phyloP scores from a whole-genome alignment of 2,329 filamentous ascomycete genomes.

The Lachnellula arida region DNA sequence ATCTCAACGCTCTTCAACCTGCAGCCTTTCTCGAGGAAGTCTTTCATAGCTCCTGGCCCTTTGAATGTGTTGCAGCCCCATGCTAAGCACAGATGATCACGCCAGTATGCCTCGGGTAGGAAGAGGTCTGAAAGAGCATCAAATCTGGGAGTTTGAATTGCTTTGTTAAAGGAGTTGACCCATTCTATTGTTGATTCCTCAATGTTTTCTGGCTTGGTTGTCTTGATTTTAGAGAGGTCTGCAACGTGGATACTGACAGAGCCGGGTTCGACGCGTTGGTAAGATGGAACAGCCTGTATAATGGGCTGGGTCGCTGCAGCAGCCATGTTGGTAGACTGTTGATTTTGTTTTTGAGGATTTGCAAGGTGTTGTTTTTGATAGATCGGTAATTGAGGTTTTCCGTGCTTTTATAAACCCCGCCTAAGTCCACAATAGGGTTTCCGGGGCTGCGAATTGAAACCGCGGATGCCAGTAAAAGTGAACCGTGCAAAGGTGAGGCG shows the following conservation, averaged over 20 bases:
- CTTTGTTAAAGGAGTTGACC: constrained; percentile 33
- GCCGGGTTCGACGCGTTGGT: constrained; percentile 44
- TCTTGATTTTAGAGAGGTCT: constrained; percentile 36
- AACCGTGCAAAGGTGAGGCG: too few species aligned
- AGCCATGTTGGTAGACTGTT: constrained; percentile 13
- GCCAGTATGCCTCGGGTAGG: constrained; percentile 47
- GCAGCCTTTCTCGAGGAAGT: constrained; percentile 29
- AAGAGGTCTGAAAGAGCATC: constrained; percentile 37
- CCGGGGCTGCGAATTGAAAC: too few species aligned
- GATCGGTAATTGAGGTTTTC: neutral
- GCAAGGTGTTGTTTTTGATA: neutral
- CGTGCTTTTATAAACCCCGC: neutral
- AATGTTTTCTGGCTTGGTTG: constrained; percentile 19
- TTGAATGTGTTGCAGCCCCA: constrained; percentile 52
- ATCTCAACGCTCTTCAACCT: constrained; percentile 35
- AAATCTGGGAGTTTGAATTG: constrained; percentile 35
- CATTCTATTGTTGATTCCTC: constrained; percentile 12
- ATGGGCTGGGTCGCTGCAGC: constrained; percentile 10
- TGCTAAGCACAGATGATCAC: constrained; percentile 52
- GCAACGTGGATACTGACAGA: constrained; percentile 49
- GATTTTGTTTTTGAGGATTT: neutral
- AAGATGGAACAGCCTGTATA: constrained; percentile 29
- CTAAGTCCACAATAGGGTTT: too few species aligned
- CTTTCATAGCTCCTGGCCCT: constrained; percentile 35
- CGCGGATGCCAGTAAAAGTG: too few species aligned